Evolutionary conservation across 139 green algal genomes (phyloP).

Genomic region (Nannochloris sp.): DNA sequence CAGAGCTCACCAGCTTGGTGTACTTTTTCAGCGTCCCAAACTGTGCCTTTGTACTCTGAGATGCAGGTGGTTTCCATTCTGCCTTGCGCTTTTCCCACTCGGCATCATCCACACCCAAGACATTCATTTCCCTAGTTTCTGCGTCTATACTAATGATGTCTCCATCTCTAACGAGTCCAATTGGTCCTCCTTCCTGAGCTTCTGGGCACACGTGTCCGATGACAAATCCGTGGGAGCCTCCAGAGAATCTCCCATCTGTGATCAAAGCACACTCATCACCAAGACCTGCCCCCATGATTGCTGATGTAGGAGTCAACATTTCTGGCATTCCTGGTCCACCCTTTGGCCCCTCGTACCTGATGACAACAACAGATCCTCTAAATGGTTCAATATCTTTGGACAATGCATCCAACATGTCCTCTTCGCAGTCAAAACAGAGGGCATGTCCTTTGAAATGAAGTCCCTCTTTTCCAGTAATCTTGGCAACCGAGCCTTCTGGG

Average conservation of each 20-base stretch:
- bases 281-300: slow-evolving; percentile 96
- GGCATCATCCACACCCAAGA: slow-evolving; percentile 52
- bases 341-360: slow-evolving; percentile 93
- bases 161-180: slow-evolving; percentile 82
- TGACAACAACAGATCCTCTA: slow-evolving; percentile 79
- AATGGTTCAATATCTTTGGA: slow-evolving; percentile 62
- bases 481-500: slow-evolving; percentile 87
- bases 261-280: slow-evolving; percentile 92
- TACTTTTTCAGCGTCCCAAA: slow-evolving; percentile 95
- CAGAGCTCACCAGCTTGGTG: slow-evolving; percentile 83
- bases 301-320: slow-evolving; percentile 94
- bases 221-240: slow-evolving; percentile 94
- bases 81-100: slow-evolving; percentile 55
- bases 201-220: slow-evolving; percentile 95
- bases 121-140: slow-evolving; percentile 68
- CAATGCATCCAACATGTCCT: slow-evolving; percentile 92
- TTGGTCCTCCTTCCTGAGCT: slow-evolving; percentile 86
- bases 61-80: slow-evolving; percentile 63
- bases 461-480: slow-evolving; percentile 93
- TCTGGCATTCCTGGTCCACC: slow-evolving; percentile 97
- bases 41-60: slow-evolving; percentile 56
- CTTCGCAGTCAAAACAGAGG: slow-evolving; percentile 84
- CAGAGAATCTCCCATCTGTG: slow-evolving; percentile 93
- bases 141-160: slow-evolving; percentile 90
- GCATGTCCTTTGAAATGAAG: slow-evolving; percentile 61